These are phyloP conservation scores for Eucalyptus cloeziana DNA, from an alignment of 345 rosid species.

Conservation along the genomic window DNA sequence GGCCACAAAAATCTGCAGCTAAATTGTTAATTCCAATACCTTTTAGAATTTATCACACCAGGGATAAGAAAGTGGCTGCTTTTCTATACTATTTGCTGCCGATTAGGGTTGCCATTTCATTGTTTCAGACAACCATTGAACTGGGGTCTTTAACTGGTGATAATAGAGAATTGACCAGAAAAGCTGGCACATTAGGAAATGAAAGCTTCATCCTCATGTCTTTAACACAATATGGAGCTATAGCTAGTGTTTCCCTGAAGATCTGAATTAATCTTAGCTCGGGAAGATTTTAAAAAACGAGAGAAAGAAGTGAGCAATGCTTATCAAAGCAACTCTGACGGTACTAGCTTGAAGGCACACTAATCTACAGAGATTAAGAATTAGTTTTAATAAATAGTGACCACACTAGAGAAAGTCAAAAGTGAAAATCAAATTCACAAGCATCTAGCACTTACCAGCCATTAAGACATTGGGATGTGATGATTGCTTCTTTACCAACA, in stretches of 20 bases:
- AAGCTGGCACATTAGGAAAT: background rate
- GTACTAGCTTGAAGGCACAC: background rate
- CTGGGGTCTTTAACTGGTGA: background rate
- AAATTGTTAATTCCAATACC: background rate
- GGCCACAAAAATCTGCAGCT: background rate
- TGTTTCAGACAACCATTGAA: background rate
- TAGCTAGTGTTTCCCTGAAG: background rate
- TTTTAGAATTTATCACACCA: background rate
- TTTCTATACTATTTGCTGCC: background rate
- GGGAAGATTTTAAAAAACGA: background rate
- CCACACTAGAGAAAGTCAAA: background rate
- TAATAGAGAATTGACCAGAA: background rate
- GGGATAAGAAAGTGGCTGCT: background rate
- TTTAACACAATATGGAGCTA: background rate
- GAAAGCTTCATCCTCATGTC: background rate
- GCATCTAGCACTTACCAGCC: conserved; percentile 61
- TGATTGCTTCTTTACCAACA: conserved; percentile 95
- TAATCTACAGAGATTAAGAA: background rate
- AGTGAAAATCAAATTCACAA: background rate
- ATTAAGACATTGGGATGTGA: conserved; percentile 95
- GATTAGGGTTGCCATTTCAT: background rate
- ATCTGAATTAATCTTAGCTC: background rate
- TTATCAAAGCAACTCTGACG: background rate
- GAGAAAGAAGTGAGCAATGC: background rate
- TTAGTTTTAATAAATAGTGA: background rate